Conservation (phyloP, 768 basidiomycete genomes). For the Leccinellum rugosiceps region DNA sequence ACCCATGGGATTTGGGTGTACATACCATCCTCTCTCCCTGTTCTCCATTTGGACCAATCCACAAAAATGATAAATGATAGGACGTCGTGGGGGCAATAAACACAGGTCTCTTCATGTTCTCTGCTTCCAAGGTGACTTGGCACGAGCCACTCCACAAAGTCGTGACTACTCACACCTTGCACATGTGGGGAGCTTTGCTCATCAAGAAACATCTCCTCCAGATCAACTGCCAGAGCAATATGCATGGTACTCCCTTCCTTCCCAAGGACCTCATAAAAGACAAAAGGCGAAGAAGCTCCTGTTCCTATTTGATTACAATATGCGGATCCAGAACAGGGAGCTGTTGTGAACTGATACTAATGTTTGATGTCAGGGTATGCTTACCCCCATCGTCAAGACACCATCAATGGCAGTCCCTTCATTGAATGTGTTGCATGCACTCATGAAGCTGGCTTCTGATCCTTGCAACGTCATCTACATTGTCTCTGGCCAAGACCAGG, state of each 20-base stretch:
- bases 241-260: constrained; percentile 82
- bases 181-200: constrained; percentile 89
- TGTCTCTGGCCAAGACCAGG: constrained; percentile 93
- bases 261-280: constrained; percentile 56
- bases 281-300: constrained; percentile 71
- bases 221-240: constrained; percentile 72
- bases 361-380: constrained; percentile 64
- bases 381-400: constrained; percentile 94
- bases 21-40: constrained; percentile 22
- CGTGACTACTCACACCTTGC: constrained; percentile 91
- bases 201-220: constrained; percentile 85
- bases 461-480: constrained; percentile 93
- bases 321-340: constrained; percentile 38
- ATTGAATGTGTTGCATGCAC: constrained; percentile 65
- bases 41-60: neutral
- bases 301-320: constrained; percentile 96
- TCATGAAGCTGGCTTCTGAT: constrained; percentile 69
- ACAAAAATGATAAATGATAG: constrained; percentile 30
- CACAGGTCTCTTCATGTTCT: constrained; percentile 77
- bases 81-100: constrained; percentile 91
- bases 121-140: constrained; percentile 66
- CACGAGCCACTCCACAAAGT: constrained; percentile 78
- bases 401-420: constrained; percentile 88
- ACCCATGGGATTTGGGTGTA: constrained; percentile 94
- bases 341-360: neutral